Evolutionary conservation across 2,329 filamentous ascomycete species (phyloP), one percentile per base, ranked within the genome.

Genomic region (Colletotrichum costaricense): DNA sequence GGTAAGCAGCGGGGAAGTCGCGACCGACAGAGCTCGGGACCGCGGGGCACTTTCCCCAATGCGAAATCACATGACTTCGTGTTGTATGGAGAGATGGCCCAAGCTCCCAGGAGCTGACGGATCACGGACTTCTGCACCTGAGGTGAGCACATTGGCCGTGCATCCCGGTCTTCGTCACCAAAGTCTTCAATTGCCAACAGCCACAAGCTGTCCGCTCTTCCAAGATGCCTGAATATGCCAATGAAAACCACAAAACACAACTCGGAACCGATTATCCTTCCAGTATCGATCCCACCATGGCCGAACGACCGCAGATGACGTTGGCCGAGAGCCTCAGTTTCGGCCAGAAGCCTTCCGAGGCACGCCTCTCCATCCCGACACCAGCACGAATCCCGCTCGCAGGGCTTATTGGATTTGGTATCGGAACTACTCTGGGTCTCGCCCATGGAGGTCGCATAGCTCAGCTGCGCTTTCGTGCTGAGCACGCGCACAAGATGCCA

Each of bases 401-500:
- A 14, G 87, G 91, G 3, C 75, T 88, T 12, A 84, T 91, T 30
- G 91, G 93, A 7, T 93, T 94, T 76, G 78, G 89, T 4, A 85
- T 92, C n/a, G 94, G 95, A 67, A 87, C 94, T 80, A 85, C 85
- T 1, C 86, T 98, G 14, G 95, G 95, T 30, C 85, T 92, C 22
- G 87, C 91, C 7, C 91, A 95, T 69, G 95, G 94, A 28, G 92
- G 92, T 72, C 92, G 92, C 79, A 91, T 89, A 80, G 90, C 94
- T 1, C 92, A 93, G 64, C 88, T 97, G 71, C 93, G 93, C 52
- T 99, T 98, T 85, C 93, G 96, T 68, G 97, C 97, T 73, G 97
- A 99, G 84, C 97, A 99, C 80, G 95, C 97, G 1, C 97, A 99
- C 86, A 94, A 96, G 76, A 91, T 98, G 75, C 97, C 97, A 24